Conservation (phyloP, 345 rosid species). For the Garcia nutans region DNA sequence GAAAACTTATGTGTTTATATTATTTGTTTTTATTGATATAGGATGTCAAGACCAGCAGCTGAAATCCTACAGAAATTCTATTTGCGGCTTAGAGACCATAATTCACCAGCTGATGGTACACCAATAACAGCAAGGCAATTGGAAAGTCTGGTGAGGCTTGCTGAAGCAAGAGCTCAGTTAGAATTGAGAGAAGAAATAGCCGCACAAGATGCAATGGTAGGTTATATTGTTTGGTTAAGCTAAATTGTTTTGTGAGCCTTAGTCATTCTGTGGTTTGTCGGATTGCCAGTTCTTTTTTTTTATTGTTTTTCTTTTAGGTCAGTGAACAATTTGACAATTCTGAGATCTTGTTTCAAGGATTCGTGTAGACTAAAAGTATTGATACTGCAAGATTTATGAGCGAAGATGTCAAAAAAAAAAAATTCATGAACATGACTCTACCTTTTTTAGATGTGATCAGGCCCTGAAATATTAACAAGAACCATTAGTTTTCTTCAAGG, state of each 20-base stretch:
- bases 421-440: not conserved
- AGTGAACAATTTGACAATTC: not conserved
- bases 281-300: not conserved
- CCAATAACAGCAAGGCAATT: slow-evolving; percentile 98
- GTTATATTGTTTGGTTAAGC: slow-evolving; percentile 5
- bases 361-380: not conserved
- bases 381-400: not conserved
- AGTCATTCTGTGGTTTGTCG: not conserved
- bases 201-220: slow-evolving; percentile 82
- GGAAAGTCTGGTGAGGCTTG: slow-evolving; percentile 90
- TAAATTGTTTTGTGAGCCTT: too few relatives aligned
- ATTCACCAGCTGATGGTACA: slow-evolving; percentile 86
- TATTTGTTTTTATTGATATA: slow-evolving; percentile 26
- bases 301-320: too few relatives aligned
- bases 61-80: slow-evolving; percentile 84
- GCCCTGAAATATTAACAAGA: not conserved
- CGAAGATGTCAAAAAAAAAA: not conserved
- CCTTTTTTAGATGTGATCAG: not conserved
- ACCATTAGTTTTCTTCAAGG: not conserved
- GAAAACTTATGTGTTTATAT: not conserved
- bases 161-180: slow-evolving; percentile 91
- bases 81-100: slow-evolving; percentile 79
- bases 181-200: slow-evolving; percentile 93
- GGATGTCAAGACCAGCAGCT: slow-evolving; percentile 91
- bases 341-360: not conserved